A percentile compares a stretch with the other conserved stretches of the same genome.
Conservation (phyloP, 140 eudicot genomes). For the Anethum foeniculum region DNA sequence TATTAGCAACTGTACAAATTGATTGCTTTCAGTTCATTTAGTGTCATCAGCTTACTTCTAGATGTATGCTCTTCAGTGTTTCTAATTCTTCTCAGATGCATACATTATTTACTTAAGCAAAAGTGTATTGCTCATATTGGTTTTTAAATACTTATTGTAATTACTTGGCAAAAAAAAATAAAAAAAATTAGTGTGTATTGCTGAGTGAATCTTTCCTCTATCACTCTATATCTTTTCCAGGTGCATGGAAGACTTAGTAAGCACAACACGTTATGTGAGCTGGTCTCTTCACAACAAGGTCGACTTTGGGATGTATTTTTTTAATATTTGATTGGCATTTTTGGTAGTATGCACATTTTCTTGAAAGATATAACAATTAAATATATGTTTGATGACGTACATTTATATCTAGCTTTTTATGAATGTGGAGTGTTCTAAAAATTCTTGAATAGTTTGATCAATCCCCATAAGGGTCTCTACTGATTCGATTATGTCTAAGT, state of each 20-base stretch:
- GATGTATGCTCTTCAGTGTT: neutral
- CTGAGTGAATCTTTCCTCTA: slow-evolving; percentile 2
- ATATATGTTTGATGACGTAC: neutral
- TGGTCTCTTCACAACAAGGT: slow-evolving; percentile 99
- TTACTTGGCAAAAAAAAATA: neutral
- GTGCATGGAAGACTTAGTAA: slow-evolving; percentile 94
- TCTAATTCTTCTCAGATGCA: neutral
- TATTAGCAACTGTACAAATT: neutral
- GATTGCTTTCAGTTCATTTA: neutral
- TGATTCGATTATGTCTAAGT: neutral
- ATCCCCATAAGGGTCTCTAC: neutral
- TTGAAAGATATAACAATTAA: neutral
- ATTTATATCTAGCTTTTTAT: neutral
- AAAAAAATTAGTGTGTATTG: neutral
- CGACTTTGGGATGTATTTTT: neutral
- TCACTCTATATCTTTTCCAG: slow-evolving; percentile 37
- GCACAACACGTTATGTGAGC: slow-evolving; percentile 96
- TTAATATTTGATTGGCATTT: neutral
- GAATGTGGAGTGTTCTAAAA: neutral
- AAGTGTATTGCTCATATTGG: neutral
- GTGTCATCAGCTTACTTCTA: neutral
- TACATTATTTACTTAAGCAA: neutral
- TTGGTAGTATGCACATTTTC: neutral
- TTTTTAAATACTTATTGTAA: neutral
- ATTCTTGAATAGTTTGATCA: neutral